Evolutionary conservation across 2,329 filamentous ascomycete species (phyloP).

Genomic region (Colletotrichum orchidophilum): DNA sequence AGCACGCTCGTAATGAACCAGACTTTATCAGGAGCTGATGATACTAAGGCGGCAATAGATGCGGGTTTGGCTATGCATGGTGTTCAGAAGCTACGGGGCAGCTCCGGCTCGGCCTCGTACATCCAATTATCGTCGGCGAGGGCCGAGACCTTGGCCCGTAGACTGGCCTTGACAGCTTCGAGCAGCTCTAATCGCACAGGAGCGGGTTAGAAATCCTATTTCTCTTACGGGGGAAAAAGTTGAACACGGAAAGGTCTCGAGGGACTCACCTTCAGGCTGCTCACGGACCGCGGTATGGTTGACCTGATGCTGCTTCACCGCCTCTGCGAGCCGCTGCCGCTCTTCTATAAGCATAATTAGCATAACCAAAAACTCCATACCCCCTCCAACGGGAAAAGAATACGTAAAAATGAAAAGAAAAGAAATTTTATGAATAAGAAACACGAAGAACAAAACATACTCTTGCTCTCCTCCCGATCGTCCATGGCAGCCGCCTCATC

Average conservation of each 20-base stretch:
- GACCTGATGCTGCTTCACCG: conserved; percentile 68
- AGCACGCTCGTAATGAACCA: not conserved
- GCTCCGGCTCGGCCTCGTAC: conserved; percentile 75
- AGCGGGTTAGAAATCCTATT: conserved; percentile 1
- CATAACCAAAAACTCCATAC: conserved; percentile 37
- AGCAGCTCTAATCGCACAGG: conserved; percentile 66
- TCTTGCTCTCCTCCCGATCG: conserved; percentile 66
- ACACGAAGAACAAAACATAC: conserved; percentile 44
- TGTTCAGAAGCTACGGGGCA: conserved; percentile 49
- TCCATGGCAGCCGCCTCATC: conserved; percentile 65
- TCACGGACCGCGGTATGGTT: conserved; percentile 64
- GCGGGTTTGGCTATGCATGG: conserved; percentile 7
- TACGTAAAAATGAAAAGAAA: not conserved
- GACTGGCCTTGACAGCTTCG: conserved; percentile 73
- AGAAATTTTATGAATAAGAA: not conserved
- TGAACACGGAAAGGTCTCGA: not conserved
- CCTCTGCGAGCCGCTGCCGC: conserved; percentile 67
- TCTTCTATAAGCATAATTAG: conserved; percentile 56
- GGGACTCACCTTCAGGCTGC: conserved; percentile 57
- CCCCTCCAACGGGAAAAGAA: conserved; percentile 25
- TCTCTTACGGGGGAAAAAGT: not conserved
- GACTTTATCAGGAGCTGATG: too few species aligned
- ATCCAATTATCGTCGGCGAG: conserved; percentile 91
- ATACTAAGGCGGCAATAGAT: too few species aligned
- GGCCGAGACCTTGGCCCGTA: conserved; percentile 76